phyloP scores from a whole-genome alignment of 2,329 filamentous ascomycete genomes.

The Westerdykella aurantiaca region DNA sequence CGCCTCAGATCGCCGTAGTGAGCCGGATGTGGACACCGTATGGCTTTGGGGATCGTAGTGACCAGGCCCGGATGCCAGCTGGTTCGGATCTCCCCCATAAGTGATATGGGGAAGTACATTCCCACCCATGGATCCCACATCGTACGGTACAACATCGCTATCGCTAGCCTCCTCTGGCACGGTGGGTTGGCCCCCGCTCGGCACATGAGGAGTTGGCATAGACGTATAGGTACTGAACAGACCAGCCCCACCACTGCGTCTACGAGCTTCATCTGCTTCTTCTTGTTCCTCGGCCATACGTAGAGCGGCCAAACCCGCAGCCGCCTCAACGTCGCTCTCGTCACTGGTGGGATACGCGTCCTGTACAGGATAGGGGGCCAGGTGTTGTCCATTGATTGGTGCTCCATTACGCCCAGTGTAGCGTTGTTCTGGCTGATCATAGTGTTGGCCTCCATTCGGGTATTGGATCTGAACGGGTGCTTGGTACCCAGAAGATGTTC shows the following conservation, averaged over 20 bases:
- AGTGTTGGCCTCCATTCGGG: conserved; percentile 28
- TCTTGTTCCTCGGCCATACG: conserved; percentile 76
- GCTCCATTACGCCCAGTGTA: conserved; percentile 26
- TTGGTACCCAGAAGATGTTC: conserved; percentile 25
- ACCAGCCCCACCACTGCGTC: conserved; percentile 52
- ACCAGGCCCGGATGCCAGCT: conserved; percentile 33
- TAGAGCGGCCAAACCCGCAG: conserved; percentile 77
- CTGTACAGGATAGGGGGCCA: conserved; percentile 33
- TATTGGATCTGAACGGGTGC: conserved; percentile 36
- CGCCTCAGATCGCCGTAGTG: conserved; percentile 41
- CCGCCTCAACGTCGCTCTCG: conserved; percentile 83
- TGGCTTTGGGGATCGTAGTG: conserved; percentile 31
- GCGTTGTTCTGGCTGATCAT: conserved; percentile 18
- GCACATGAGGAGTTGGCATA: conserved; percentile 39
- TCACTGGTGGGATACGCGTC: conserved; percentile 45
- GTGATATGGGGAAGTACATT: conserved; percentile 60
- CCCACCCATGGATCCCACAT: conserved; percentile 68
- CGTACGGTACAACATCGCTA: conserved; percentile 65
- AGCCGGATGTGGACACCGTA: conserved; percentile 41
- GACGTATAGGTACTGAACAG: conserved; percentile 47
- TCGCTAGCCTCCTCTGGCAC: conserved; percentile 46
- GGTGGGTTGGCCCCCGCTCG: conserved; percentile 19
- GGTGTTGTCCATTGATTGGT: conserved; percentile 45
- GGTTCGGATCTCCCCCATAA: conserved; percentile 51
- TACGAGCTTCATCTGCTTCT: conserved; percentile 53